A percentile compares a stretch with the other conserved stretches of the same genome.
Evolutionary conservation across 1,284 basidiomycete species (phyloP).

Genomic region (Naganishia albida): DNA sequence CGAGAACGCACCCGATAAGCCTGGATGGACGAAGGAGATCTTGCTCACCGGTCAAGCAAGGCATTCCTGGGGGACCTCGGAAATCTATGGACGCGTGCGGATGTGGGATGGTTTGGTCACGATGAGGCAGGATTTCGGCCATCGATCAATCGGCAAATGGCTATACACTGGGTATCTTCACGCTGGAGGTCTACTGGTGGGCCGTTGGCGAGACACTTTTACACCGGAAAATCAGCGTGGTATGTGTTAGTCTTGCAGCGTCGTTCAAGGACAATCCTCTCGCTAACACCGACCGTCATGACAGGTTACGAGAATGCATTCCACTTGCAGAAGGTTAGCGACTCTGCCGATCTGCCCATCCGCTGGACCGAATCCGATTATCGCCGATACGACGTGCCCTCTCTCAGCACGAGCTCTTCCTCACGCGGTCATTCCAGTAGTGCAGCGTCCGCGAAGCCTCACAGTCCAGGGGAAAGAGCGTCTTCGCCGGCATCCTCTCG

Average conservation of each 20-base stretch:
- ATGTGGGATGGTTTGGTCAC: slow-evolving; percentile 53
- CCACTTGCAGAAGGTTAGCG: slow-evolving; percentile 17
- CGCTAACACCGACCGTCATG: neutral
- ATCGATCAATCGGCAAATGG: slow-evolving; percentile 47
- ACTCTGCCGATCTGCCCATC: slow-evolving; percentile 9
- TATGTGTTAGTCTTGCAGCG: slow-evolving; percentile 28
- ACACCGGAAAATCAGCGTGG: slow-evolving; percentile 44
- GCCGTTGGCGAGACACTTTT: slow-evolving; percentile 52
- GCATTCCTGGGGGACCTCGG: slow-evolving; percentile 35
- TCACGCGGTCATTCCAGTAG: neutral
- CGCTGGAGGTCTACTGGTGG: slow-evolving; percentile 48
- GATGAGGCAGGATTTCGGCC: slow-evolving; percentile 36
- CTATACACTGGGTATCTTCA: slow-evolving; percentile 52
- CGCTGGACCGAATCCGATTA: slow-evolving; percentile 23
- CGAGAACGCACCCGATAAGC: slow-evolving; percentile 41
- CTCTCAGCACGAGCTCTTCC: neutral
- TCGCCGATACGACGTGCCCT: slow-evolving; percentile 12
- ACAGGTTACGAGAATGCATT: slow-evolving; percentile 25
- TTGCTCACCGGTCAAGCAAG: slow-evolving; percentile 44
- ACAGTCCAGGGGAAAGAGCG: slow-evolving; percentile 12
- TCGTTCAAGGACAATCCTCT: neutral
- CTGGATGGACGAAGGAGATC: slow-evolving; percentile 55
- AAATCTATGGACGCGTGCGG: slow-evolving; percentile 48
- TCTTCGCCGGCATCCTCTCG: slow-evolving; percentile 10
- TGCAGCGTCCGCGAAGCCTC: neutral